Conservation (phyloP, 2,329 filamentous ascomycete genomes). For the Kalmusia sp. region DNA sequence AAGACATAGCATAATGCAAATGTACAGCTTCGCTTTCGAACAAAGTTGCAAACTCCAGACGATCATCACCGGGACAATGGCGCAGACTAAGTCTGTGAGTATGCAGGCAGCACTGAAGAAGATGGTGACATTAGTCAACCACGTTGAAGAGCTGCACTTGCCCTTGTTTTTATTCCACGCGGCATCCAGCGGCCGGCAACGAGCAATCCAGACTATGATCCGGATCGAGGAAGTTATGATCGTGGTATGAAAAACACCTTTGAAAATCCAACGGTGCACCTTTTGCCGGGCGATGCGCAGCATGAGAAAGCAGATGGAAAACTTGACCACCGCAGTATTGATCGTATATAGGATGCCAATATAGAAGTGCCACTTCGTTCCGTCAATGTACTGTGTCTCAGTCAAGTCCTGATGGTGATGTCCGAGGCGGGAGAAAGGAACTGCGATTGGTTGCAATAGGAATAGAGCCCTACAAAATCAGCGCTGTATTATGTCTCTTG, state of each 20-base stretch:
- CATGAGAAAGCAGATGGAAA: slow-evolving; percentile 5
- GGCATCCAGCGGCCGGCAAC: slow-evolving; percentile 15
- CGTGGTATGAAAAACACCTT: background rate
- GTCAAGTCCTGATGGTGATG: background rate
- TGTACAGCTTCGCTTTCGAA: slow-evolving; percentile 44
- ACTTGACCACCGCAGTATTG: slow-evolving; percentile 1
- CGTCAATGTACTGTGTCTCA: background rate
- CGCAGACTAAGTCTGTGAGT: slow-evolving; percentile 35
- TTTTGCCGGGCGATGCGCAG: background rate
- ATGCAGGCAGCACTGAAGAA: slow-evolving; percentile 45
- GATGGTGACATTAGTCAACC: slow-evolving; percentile 40
- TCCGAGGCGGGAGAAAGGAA: slow-evolving; percentile 2
- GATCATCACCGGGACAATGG: slow-evolving; percentile 43
- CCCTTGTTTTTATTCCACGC: slow-evolving; percentile 12
- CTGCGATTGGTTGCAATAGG: background rate
- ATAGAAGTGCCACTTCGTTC: background rate
- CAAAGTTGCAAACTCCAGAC: slow-evolving; percentile 50
- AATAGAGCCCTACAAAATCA: background rate
- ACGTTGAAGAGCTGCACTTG: background rate
- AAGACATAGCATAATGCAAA: slow-evolving; percentile 45
- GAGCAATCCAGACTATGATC: slow-evolving; percentile 3
- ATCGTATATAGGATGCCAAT: background rate
- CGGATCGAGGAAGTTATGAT: background rate
- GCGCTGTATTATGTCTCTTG: background rate
- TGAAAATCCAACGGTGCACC: background rate